These are phyloP conservation scores for Hypericum androsaemum DNA, from an alignment of 345 rosid genomes.

Conservation along the genomic window DNA sequence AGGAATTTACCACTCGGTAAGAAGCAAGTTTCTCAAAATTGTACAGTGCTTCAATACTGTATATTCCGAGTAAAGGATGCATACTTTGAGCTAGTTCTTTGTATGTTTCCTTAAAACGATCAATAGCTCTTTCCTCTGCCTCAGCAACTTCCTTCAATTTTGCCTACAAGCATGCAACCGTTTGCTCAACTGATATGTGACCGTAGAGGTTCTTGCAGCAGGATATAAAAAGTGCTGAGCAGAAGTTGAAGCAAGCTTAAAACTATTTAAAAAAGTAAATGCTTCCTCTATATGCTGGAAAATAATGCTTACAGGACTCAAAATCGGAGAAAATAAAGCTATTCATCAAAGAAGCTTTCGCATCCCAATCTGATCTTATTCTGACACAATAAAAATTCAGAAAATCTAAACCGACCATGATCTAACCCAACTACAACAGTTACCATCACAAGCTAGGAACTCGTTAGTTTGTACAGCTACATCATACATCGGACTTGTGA, in stretches of 20 bases:
- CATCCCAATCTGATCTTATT: too few species aligned
- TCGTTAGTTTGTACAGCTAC: too few species aligned
- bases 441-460: too few species aligned
- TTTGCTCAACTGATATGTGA: neutral
- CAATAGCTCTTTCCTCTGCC: slow-evolving; percentile 35
- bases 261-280: neutral
- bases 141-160: slow-evolving; percentile 36
- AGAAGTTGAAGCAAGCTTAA: too few species aligned
- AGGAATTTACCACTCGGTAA: slow-evolving; percentile 15
- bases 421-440: too few species aligned
- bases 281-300: neutral
- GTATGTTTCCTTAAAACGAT: slow-evolving; percentile 50
- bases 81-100: slow-evolving; percentile 64
- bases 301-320: neutral
- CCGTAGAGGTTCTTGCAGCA: too few species aligned
- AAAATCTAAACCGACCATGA: too few species aligned
- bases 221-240: too few species aligned
- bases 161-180: slow-evolving; percentile 34
- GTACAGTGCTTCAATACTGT: neutral
- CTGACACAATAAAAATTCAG: too few species aligned
- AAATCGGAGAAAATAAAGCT: neutral
- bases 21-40: slow-evolving; percentile 6
- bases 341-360: too few species aligned
- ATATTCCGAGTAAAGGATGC: slow-evolving; percentile 17
- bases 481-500: too few species aligned